A percentile compares a stretch with the other conserved stretches of the same genome.
phyloP scores from a whole-genome alignment of 2,329 filamentous ascomycete genomes.

The Hypoxylon sp. region DNA sequence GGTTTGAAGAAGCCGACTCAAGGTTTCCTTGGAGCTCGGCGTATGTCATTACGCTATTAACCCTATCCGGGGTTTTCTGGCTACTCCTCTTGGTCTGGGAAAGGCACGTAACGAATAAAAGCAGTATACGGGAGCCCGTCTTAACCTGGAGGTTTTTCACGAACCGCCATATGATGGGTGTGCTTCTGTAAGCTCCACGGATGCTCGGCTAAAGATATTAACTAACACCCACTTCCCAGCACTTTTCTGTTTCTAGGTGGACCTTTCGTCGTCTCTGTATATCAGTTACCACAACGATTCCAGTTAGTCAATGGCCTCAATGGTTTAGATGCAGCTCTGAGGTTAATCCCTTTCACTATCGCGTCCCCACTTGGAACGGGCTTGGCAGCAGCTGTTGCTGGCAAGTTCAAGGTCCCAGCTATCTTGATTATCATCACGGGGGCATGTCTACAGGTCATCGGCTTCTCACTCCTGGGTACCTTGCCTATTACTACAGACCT shows the following conservation, averaged over 20 bases:
- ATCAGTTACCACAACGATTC: constrained; percentile 1
- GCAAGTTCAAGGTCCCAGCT: not conserved
- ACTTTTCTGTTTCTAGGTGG: constrained; percentile 2
- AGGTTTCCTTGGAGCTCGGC: constrained; percentile 38
- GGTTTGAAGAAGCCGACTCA: constrained; percentile 32
- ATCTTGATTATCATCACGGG: not conserved
- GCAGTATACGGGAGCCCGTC: not conserved
- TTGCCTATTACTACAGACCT: not conserved
- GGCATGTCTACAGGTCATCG: not conserved
- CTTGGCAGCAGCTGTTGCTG: not conserved
- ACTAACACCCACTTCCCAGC: constrained; percentile 1
- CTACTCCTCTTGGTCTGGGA: constrained; percentile 16
- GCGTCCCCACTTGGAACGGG: not conserved
- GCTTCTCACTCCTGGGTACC: not conserved
- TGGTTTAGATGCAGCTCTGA: not conserved
- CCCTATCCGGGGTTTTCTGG: constrained; percentile 7
- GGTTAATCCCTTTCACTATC: constrained; percentile 3
- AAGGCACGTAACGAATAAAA: constrained; percentile 2
- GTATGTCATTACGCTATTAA: constrained; percentile 35
- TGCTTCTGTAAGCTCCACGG: constrained; percentile 9
- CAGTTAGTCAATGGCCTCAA: not conserved
- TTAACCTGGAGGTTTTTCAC: constrained; percentile 1
- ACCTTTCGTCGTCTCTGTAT: not conserved
- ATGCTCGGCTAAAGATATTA: too few relatives aligned
- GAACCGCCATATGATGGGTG: constrained; percentile 11